These are phyloP conservation scores for Podila epigama DNA, from an alignment of 192 early-diverging fungal genomes.

Conservation along the genomic window DNA sequence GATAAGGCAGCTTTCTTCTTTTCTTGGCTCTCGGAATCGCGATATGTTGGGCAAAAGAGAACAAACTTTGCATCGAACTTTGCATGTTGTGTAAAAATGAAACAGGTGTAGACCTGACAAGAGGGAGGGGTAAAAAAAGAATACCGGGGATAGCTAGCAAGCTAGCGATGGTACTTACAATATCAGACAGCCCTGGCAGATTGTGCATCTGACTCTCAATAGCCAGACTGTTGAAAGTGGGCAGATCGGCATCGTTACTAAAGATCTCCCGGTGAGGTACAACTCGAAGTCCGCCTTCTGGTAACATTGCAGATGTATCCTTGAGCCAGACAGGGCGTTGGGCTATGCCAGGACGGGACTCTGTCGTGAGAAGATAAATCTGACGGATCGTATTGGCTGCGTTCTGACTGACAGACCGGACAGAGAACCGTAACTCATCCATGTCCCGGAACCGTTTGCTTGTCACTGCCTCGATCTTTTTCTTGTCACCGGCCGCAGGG, in stretches of 20 bases:
- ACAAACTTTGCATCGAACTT: too few species aligned
- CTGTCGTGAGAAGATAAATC: conserved; percentile 36
- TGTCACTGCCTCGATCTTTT: conserved; percentile 7
- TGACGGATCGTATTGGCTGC: conserved; percentile 22
- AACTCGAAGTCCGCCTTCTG: not conserved
- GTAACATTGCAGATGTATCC: not conserved
- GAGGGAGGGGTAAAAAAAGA: too few species aligned
- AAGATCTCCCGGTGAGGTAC: conserved; percentile 41
- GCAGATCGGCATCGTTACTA: conserved; percentile 15
- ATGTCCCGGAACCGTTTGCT: conserved; percentile 43
- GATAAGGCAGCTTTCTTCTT: too few species aligned
- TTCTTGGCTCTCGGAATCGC: too few species aligned
- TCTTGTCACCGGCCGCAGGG: not conserved
- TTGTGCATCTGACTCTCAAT: conserved; percentile 49
- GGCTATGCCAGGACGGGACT: not conserved
- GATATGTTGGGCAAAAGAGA: too few species aligned
- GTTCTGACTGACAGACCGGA: conserved; percentile 37
- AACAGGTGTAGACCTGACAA: too few species aligned
- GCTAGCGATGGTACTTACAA: conserved; percentile 17
- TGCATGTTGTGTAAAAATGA: too few species aligned
- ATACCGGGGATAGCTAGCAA: conserved; percentile 3
- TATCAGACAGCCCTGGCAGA: conserved; percentile 30
- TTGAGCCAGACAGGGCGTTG: conserved; percentile 47
- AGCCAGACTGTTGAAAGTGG: conserved; percentile 49
- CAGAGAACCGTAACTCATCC: conserved; percentile 52